Conservation (phyloP, 129 eudicot species). For the Lactuca sativa region DNA sequence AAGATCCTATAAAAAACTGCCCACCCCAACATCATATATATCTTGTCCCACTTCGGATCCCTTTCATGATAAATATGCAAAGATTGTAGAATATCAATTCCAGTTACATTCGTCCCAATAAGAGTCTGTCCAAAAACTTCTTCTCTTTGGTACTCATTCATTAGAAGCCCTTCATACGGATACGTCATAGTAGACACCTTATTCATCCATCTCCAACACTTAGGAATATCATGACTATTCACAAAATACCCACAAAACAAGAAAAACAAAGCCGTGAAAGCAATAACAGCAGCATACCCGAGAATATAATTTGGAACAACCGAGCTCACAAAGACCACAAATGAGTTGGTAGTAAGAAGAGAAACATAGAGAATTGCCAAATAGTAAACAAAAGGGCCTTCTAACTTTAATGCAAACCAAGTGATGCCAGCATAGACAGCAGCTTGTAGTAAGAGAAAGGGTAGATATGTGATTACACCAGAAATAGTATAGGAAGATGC, state of each 20-base stretch:
- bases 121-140: constrained; percentile 37
- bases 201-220: constrained; percentile 83
- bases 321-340: constrained; percentile 79
- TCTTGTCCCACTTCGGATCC: constrained; percentile 49
- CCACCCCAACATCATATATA: constrained; percentile 78
- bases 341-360: constrained; percentile 76
- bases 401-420: constrained; percentile 61
- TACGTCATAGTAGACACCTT: constrained; percentile 72
- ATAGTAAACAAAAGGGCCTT: constrained; percentile 59
- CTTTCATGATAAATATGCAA: constrained; percentile 39
- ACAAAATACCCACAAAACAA: constrained; percentile 81
- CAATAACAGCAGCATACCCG: constrained; percentile 86
- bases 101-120: constrained; percentile 28
- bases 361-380: constrained; percentile 60
- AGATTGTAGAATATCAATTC: constrained; percentile 45
- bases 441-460: constrained; percentile 68
- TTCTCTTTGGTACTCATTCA: constrained; percentile 57
- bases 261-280: constrained; percentile 80
- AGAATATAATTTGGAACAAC: constrained; percentile 77
- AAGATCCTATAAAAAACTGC: constrained; percentile 63
- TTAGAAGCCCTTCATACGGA: constrained; percentile 74
- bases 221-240: constrained; percentile 52
- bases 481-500: constrained; percentile 80
- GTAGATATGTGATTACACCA: constrained; percentile 68
- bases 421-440: constrained; percentile 57